Percentiles rank a stretch among this genome's conserved stretches.
Evolutionary conservation across 108 stramenopile species (phyloP).

Genomic region (Hondaea fermentalgiana): DNA sequence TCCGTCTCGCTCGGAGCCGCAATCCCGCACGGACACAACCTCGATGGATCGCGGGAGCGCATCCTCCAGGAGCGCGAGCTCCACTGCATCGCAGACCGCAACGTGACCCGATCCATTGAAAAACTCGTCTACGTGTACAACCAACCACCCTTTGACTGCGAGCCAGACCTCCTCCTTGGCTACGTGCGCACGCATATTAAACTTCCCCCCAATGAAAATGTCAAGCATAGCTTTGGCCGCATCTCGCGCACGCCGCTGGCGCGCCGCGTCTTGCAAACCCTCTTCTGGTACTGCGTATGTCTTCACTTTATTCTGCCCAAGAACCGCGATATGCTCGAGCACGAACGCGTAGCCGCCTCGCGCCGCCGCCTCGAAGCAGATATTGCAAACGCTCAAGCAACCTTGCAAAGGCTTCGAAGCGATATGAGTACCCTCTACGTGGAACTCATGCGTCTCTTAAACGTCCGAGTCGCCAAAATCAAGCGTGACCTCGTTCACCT

Average conservation of each 20-base stretch:
- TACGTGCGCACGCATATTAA: neutral
- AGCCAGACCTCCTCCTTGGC: neutral
- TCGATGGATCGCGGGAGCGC: neutral
- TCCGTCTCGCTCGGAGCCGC: neutral
- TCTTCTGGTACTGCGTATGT: slow-evolving; percentile 1
- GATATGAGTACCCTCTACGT: neutral
- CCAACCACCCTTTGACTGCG: neutral
- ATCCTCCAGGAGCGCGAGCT: slow-evolving; percentile 7
- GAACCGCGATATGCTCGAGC: neutral
- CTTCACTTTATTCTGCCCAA: neutral
- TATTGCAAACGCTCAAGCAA: neutral
- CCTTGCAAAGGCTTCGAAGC: neutral
- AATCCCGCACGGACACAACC: neutral
- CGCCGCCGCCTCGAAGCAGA: neutral
- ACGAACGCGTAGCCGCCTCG: neutral
- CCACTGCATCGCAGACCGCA: slow-evolving; percentile 1
- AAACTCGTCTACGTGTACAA: neutral
- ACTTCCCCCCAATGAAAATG: neutral
- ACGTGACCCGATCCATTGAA: neutral
- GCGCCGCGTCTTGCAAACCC: no score
- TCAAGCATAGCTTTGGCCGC: neutral
- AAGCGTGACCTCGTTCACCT: slow-evolving; percentile 49
- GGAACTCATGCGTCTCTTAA: neutral
- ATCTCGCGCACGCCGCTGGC: neutral
- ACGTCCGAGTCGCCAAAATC: neutral